Evolutionary conservation across 2,329 filamentous ascomycete genomes (phyloP), one percentile per base, ranked within the genome.

Genomic region (Periconia sp.): DNA sequence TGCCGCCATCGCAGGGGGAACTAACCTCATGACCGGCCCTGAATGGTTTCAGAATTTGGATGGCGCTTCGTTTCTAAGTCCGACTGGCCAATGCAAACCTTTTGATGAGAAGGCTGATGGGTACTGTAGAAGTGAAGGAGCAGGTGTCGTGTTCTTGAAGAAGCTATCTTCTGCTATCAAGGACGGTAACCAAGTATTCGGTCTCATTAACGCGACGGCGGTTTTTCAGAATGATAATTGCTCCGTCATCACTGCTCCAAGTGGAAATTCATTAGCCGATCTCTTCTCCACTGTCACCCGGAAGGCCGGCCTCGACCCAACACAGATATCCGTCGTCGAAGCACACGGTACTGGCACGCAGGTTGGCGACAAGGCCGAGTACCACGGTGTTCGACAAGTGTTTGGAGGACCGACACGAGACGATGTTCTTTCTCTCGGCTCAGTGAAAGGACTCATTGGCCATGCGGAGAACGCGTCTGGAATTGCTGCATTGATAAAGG

Each of bases 191-290:
- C 74, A 49, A 1, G 71, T 57, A n/a, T 57, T 61, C 5, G 72
- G 55, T 6, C 50, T 66, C 14, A 69, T 75, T 41, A 41, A 59
- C 6, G 71, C 63, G 3, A 65, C 72, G 1, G 61, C 55, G 2
- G 79, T 74, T 2, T 81, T 81, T 49, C 77, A 81, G 51, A 78
- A 76, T 1, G 63, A 59, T 1, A 49, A 65, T 3, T 42, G 66
- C 1, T 47, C 47, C 6, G 68, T 64, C 3, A 70, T 72, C 17
- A 72, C 69, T 0, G 52, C 50, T 5, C 63, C 69, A 1, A 57
- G 67, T 53, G 58, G 47, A 6, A 55, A 48, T 3, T 54, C 60
- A 8, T 67, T 71, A 42, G 13, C 31, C 2, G 2, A 19, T 10
- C 18, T 42, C 2, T 49, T 42, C 13, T 35, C 19, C 5, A 41